These are phyloP conservation scores for Agrocybe chaxingu DNA, from an alignment of 768 basidiomycete species.

Conservation along the genomic window DNA sequence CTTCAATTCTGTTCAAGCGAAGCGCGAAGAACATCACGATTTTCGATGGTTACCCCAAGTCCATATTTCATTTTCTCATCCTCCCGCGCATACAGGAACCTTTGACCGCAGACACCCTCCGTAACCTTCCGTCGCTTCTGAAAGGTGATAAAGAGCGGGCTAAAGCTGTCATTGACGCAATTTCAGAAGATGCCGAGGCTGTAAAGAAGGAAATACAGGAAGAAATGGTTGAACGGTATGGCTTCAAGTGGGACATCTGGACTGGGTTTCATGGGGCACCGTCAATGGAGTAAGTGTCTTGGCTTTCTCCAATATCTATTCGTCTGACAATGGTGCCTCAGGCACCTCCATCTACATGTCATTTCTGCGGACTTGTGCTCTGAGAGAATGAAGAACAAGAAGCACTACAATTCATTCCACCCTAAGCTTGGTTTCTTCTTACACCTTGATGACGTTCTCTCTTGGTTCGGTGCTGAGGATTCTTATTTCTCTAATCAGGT, in stretches of 20 bases:
- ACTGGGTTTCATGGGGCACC: constrained; percentile 83
- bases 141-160: constrained; percentile 51
- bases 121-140: constrained; percentile 55
- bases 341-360: constrained; percentile 84
- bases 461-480: constrained; percentile 72
- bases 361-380: constrained; percentile 76
- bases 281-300: constrained; percentile 73
- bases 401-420: constrained; percentile 90
- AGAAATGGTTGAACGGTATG: constrained; percentile 76
- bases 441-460: constrained; percentile 69
- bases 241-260: constrained; percentile 76
- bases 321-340: constrained; percentile 20
- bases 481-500: constrained; percentile 39
- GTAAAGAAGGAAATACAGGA: constrained; percentile 62
- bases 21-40: constrained; percentile 57
- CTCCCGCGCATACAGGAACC: constrained; percentile 56
- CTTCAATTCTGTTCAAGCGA: constrained; percentile 57
- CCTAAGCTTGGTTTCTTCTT: constrained; percentile 84
- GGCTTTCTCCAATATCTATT: background rate
- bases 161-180: constrained; percentile 45
- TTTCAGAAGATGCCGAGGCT: constrained; percentile 55
- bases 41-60: constrained; percentile 78
- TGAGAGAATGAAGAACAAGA: constrained; percentile 75
- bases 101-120: constrained; percentile 34
- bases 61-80: constrained; percentile 84